Percentiles rank a stretch among this genome's conserved stretches.
phyloP scores from a whole-genome alignment of 805 yeast genomes.

The Saccharomycopsis oosterbeekiorum region DNA sequence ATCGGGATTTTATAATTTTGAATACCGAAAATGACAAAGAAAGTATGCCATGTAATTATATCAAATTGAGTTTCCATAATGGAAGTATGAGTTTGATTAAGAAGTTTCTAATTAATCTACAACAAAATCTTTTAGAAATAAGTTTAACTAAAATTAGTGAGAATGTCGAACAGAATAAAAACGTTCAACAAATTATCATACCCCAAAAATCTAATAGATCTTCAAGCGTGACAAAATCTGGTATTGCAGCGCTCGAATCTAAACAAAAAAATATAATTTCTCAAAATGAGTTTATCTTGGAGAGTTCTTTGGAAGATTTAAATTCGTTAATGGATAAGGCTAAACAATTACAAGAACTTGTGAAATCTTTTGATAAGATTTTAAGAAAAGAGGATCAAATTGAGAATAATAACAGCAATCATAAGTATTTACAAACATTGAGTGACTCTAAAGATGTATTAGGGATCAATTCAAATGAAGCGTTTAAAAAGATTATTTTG shows the following conservation, averaged over 20 bases:
- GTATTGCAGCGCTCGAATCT: slow-evolving; percentile 63
- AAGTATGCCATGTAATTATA: slow-evolving; percentile 19
- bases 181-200: slow-evolving; percentile 12
- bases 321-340: slow-evolving; percentile 72
- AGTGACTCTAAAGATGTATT: slow-evolving; percentile 25
- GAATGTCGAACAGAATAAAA: slow-evolving; percentile 4
- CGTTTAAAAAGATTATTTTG: slow-evolving; percentile 16
- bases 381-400: slow-evolving; percentile 15
- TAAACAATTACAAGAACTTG: slow-evolving; percentile 55
- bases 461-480: slow-evolving; percentile 20
- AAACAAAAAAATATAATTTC: slow-evolving; percentile 43
- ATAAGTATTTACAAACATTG: slow-evolving; percentile 28
- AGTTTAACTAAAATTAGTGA: not conserved
- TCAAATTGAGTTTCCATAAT: slow-evolving; percentile 16
- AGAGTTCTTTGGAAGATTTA: slow-evolving; percentile 64
- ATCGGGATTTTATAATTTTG: not conserved
- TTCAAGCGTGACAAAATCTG: slow-evolving; percentile 31
- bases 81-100: slow-evolving; percentile 1
- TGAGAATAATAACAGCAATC: slow-evolving; percentile 20
- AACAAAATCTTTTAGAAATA: slow-evolving; percentile 8
- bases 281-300: slow-evolving; percentile 51
- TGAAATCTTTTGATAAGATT: slow-evolving; percentile 27
- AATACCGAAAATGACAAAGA: slow-evolving; percentile 15
- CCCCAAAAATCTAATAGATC: not conserved
- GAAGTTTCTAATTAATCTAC: slow-evolving; percentile 4